Percentiles rank a stretch among this genome's conserved stretches.
Conservation (phyloP, 768 basidiomycete species). For the Rhodosporidiobolus odoratus region DNA sequence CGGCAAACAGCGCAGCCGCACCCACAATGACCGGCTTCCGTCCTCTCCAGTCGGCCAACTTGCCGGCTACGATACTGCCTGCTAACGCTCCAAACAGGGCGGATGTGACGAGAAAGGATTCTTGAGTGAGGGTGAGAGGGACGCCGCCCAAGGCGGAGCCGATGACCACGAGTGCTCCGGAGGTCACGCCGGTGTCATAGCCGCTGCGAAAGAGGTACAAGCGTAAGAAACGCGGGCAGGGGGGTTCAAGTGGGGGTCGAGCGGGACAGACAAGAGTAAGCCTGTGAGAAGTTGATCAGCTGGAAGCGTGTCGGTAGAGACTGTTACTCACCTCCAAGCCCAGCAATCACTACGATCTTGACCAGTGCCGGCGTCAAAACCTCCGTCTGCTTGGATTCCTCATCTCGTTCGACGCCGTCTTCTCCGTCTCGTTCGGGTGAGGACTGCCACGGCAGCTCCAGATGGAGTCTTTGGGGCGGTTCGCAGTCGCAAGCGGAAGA, state of each 20-base stretch:
- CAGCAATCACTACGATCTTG: slow-evolving; percentile 16
- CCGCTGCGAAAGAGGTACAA: slow-evolving; percentile 7
- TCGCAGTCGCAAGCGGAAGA: no score
- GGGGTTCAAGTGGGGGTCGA: neutral
- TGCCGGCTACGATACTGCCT: slow-evolving; percentile 12
- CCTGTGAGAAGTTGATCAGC: neutral
- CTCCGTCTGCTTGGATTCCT: neutral
- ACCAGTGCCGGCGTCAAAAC: slow-evolving; percentile 15
- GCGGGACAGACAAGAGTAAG: slow-evolving; percentile 12
- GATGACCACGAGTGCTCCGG: slow-evolving; percentile 21
- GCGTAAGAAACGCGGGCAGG: neutral
- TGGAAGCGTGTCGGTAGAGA: neutral
- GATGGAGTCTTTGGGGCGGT: neutral
- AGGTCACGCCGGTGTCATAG: slow-evolving; percentile 31
- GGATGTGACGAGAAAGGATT: slow-evolving; percentile 26
- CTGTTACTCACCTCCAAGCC: slow-evolving; percentile 17
- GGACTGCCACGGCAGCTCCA: neutral
- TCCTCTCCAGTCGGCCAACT: slow-evolving; percentile 20
- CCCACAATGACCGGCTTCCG: slow-evolving; percentile 27
- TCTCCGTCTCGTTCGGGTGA: neutral
- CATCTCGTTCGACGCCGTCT: neutral
- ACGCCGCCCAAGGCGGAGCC: slow-evolving; percentile 10
- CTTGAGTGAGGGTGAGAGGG: slow-evolving; percentile 15
- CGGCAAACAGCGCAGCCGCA: slow-evolving; percentile 18
- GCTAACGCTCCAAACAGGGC: slow-evolving; percentile 19